Base-by-base conservation (phyloP, 495 filamentous ascomycete genomes). In the Aspergillus sclerotiicarbonarius region DNA sequence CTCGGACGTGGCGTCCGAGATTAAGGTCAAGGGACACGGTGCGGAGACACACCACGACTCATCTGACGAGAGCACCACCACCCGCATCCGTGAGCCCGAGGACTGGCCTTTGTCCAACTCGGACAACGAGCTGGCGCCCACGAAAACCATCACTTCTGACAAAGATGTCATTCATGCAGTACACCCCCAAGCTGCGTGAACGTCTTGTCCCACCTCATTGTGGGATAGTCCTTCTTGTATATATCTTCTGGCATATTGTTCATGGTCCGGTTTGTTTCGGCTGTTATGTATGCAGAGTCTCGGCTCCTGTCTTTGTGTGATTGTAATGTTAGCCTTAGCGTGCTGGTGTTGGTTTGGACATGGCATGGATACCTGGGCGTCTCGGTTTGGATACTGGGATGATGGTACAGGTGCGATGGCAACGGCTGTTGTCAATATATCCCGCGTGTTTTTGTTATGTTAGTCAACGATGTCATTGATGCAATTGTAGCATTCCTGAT, bases 1-100 rank as follows among this genome's bases (percentile, higher is more conserved):
- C 18, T 62, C 56, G 30, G 61, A 62, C 46, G 51, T 41, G 12
- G 61, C 33, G 6, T 57, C 64, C 15, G 61, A 62, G 37, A 56
- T 16, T 1, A 56, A 52, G n/a, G 31, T 49, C 25, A 57, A 56
- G 9, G 25, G 33, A 10, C 37, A 55, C 18, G 32, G 29, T 29
- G 47, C 54, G 9, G 43, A 53, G 12, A 49, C 33, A 15, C 35
- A 32, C 8, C 12, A 10, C 43, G 43, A 20, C 15, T 18, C 43
- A 9, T 20, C 43, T 18, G 19, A 45, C 15, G 19, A 16, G n/a
- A 45, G 15, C 43, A 45, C 43, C 43, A 8, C 43, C 43, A 8
- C 16, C n/a, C 43, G 8, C 43, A 20, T 48, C 45, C 16, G 20
- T 13, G 12, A 25, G 5, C 0, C 20, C 19, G 45, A 25, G 25